These are phyloP conservation scores for Scutellaria minor DNA, from an alignment of 257 asterid species.

Conservation along the genomic window DNA sequence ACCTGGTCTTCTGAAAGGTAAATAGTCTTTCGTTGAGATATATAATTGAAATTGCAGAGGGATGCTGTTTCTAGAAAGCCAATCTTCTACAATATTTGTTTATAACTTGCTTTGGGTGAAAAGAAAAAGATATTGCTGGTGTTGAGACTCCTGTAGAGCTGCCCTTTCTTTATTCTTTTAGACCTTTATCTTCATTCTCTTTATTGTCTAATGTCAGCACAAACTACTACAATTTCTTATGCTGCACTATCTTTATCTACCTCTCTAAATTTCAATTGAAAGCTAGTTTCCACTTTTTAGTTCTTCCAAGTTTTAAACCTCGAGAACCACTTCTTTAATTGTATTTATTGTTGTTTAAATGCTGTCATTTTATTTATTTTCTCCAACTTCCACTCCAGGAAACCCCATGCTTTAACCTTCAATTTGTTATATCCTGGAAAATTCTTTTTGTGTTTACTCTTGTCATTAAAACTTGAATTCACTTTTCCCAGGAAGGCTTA, in stretches of 20 bases:
- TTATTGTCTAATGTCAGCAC: too few relatives aligned
- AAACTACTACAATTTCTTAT: too few relatives aligned
- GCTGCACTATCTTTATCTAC: too few relatives aligned
- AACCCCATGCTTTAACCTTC: not conserved
- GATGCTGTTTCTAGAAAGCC: not conserved
- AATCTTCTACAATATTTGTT: not conserved
- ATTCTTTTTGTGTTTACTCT: not conserved
- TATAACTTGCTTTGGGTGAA: too few relatives aligned
- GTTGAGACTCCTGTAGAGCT: too few relatives aligned
- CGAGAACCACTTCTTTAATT: not conserved
- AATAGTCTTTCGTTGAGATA: not conserved
- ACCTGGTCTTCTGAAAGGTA: not conserved
- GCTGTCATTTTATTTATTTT: not conserved
- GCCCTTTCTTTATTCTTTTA: too few relatives aligned
- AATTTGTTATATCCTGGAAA: not conserved
- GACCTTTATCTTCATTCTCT: too few relatives aligned
- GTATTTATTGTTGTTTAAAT: not conserved
- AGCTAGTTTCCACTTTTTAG: not conserved
- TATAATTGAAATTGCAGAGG: not conserved
- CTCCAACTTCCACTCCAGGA: not conserved
- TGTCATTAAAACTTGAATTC: not conserved
- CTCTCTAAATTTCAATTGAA: too few relatives aligned
- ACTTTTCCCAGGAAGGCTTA: too few relatives aligned
- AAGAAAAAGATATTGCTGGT: too few relatives aligned
- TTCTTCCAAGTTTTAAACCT: not conserved